Evolutionary conservation across 108 stramenopile genomes (phyloP).

Genomic region (Nitzschia sp.): DNA sequence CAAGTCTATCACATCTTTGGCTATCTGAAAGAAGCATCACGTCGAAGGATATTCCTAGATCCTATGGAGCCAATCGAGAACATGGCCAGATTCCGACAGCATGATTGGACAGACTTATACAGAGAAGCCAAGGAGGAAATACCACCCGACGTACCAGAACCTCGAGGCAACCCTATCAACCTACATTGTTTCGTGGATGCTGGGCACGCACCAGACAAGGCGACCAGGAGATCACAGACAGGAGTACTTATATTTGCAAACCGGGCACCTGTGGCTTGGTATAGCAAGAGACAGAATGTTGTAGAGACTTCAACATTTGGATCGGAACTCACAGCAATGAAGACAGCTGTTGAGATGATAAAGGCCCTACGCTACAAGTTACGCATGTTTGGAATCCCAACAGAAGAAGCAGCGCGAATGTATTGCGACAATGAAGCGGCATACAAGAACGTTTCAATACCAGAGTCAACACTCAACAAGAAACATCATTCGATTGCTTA

Average conservation of each 20-base stretch:
- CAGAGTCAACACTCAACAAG: not conserved
- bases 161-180: not conserved
- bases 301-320: not conserved
- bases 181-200: not conserved
- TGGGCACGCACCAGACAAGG: not conserved
- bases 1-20: conserved; percentile 45
- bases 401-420: not conserved
- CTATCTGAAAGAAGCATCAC: conserved; percentile 22
- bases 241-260: not conserved
- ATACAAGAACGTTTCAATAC: not conserved
- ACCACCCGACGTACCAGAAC: not conserved
- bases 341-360: not conserved
- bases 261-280: not conserved
- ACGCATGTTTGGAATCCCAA: not conserved
- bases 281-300: not conserved
- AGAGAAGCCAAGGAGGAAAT: not conserved
- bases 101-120: not conserved
- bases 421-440: not conserved
- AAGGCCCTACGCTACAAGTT: not conserved
- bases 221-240: not conserved
- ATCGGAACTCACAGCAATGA: not conserved
- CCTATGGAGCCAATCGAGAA: not conserved
- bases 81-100: not conserved
- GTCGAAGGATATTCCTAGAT: not conserved
- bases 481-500: not conserved